Evolutionary conservation across 2,329 filamentous ascomycete species (phyloP).

Genomic region (Fusarium scirpi): DNA sequence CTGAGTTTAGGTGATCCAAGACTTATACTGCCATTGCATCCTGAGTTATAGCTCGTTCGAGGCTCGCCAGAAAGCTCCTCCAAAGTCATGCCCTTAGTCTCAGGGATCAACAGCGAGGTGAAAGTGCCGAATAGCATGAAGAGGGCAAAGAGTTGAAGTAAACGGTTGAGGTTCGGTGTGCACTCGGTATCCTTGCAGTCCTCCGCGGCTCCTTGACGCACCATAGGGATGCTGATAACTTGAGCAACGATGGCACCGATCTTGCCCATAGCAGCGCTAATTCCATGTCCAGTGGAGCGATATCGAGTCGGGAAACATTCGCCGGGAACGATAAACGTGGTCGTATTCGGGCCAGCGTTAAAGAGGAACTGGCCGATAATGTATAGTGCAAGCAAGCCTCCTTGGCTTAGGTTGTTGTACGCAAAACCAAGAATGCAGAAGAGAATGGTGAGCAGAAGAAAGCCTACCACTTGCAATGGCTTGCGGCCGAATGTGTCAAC

Average conservation of each 20-base stretch:
- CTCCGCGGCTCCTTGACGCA: conserved; percentile 66
- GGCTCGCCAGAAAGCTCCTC: conserved; percentile 77
- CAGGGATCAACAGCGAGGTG: conserved; percentile 78
- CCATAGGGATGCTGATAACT: conserved; percentile 71
- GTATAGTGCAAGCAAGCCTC: conserved; percentile 69
- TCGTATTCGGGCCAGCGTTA: conserved; percentile 74
- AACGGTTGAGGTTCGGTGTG: conserved; percentile 73
- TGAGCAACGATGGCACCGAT: conserved; percentile 76
- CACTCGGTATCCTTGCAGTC: conserved; percentile 62
- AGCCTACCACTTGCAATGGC: conserved; percentile 76
- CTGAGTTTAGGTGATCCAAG: conserved; percentile 49
- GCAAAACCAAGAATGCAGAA: conserved; percentile 73
- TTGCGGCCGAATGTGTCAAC: conserved; percentile 83
- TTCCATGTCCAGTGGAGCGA: conserved; percentile 71
- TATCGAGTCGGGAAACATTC: conserved; percentile 75
- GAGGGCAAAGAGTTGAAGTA: conserved; percentile 82
- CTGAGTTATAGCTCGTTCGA: conserved; percentile 68
- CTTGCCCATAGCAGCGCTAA: conserved; percentile 75
- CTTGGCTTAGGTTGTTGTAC: conserved; percentile 61
- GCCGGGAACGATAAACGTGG: conserved; percentile 73
- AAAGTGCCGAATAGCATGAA: conserved; percentile 82
- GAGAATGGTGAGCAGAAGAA: conserved; percentile 69
- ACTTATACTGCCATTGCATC: conserved; percentile 63
- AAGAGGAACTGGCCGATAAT: conserved; percentile 75
- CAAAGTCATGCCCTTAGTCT: conserved; percentile 80